Evolutionary conservation across 768 basidiomycete species (phyloP).

Genomic region (Kwoniella bestiolae): DNA sequence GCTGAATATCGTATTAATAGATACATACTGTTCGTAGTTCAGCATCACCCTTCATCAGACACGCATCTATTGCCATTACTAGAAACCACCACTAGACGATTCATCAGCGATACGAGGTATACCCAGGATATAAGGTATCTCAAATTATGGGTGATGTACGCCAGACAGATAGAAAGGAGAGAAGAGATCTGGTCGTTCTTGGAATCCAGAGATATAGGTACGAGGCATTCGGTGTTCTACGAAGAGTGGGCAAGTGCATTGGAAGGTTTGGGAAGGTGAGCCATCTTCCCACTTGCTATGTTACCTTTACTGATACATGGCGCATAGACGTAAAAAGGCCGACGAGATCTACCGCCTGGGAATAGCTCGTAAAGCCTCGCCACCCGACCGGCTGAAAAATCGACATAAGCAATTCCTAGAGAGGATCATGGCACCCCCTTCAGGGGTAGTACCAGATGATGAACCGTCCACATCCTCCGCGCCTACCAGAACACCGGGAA

Average conservation of each 20-base stretch:
- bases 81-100: constrained; percentile 79
- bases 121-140: constrained; percentile 82
- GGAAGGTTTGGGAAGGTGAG: constrained; percentile 77
- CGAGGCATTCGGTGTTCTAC: constrained; percentile 76
- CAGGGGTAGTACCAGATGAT: constrained; percentile 46
- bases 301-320: constrained; percentile 2
- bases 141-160: constrained; percentile 87
- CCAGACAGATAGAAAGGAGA: constrained; percentile 74
- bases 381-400: constrained; percentile 79
- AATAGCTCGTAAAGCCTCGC: constrained; percentile 77
- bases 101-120: constrained; percentile 81
- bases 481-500: constrained; percentile 32
- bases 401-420: constrained; percentile 77
- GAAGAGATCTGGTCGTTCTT: constrained; percentile 82
- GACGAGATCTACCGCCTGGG: constrained; percentile 80
- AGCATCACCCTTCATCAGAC: constrained; percentile 77
- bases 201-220: constrained; percentile 86
- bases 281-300: constrained; percentile 28
- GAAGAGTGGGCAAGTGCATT: constrained; percentile 85
- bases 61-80: constrained; percentile 77
- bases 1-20: constrained; percentile 3
- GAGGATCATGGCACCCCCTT: constrained; percentile 61
- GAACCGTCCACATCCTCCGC: constrained; percentile 26
- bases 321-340: constrained; percentile 71
- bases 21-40: constrained; percentile 82